Base-by-base conservation (phyloP, 345 rosid genomes). In the Microthlaspi erraticum region DNA sequence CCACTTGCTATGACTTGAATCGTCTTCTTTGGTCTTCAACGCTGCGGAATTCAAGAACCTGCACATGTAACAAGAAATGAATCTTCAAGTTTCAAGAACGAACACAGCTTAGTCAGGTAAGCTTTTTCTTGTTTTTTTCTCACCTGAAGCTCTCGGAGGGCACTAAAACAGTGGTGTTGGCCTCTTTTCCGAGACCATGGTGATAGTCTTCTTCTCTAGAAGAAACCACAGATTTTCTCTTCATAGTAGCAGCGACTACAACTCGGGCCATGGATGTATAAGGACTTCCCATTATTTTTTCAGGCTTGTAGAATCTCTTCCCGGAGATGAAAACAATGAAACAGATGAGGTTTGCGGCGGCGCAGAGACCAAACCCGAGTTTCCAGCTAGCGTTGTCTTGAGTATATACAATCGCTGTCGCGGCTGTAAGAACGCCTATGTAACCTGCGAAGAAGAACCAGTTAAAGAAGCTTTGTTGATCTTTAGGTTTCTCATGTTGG, bases 381-480 rank as follows among this genome's bases (percentile, higher is more conserved):
- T 31, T 64, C 93, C 91, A 86, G 23, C 85, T 76, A 36, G 72
- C 73, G 12, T 76, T 84, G 18, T 84, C 86, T 48, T 84, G 77
- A 1, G 81, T 29, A 8, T 83, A 81, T 12, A 84, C 84, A 55
- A 86, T 18, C 0, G 66, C 80, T 0, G 85, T 23, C 26, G 26
- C 26, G 26, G 26, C 26, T 23, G 26, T 23, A 2, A 23, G 26
- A 23, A 23, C 3, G 26, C 26, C 26, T 23, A 23, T 23, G 26
- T 23, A 23, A 1, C 26, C 26, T 23, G 26, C 26, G 26, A 23
- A 23, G 26, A 23, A 23, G 26, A 23, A 23, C 26, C 26, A 23
- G 26, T 23, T 23, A 23, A 23, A 23, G 26, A 23, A 23, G 26
- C 26, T 23, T 23, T 23, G 26, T 23, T 23, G 26, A 23, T 23